Conservation (phyloP, 768 basidiomycete species). For the Pisolithus sp. region DNA sequence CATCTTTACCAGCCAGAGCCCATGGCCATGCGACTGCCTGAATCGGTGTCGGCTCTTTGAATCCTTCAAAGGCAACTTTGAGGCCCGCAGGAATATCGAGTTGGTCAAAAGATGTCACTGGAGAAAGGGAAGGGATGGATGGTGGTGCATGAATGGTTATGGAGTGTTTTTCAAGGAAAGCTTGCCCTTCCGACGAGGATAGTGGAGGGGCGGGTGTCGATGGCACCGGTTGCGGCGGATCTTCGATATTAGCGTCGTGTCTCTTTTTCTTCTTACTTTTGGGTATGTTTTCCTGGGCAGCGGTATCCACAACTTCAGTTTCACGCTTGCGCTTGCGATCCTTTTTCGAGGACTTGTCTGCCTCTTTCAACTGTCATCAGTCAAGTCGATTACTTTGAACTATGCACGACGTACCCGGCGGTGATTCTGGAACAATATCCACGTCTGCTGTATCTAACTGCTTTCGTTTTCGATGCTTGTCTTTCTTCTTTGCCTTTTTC, state of each 20-base stretch:
- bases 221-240: slow-evolving; percentile 1
- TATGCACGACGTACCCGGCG: neutral
- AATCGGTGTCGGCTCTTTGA: slow-evolving; percentile 88
- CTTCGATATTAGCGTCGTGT: slow-evolving; percentile 5
- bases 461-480: slow-evolving; percentile 8
- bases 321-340: slow-evolving; percentile 22
- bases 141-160: slow-evolving; percentile 63
- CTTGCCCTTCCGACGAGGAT: slow-evolving; percentile 40
- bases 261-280: slow-evolving; percentile 26
- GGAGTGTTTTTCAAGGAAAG: slow-evolving; percentile 65
- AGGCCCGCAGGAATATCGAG: slow-evolving; percentile 63
- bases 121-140: slow-evolving; percentile 42
- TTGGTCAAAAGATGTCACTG: slow-evolving; percentile 70
- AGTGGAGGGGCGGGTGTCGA: slow-evolving; percentile 20
- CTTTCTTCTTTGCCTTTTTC: slow-evolving; percentile 36
- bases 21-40: slow-evolving; percentile 95
- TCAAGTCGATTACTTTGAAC: neutral
- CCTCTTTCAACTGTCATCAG: neutral
- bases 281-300: slow-evolving; percentile 6
- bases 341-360: slow-evolving; percentile 7
- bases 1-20: slow-evolving; percentile 73
- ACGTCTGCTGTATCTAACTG: neutral
- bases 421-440: neutral
- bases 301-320: neutral
- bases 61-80: slow-evolving; percentile 55